phyloP scores from a whole-genome alignment of 1,139 yeast species.

The Geotrichum bryndzae region DNA sequence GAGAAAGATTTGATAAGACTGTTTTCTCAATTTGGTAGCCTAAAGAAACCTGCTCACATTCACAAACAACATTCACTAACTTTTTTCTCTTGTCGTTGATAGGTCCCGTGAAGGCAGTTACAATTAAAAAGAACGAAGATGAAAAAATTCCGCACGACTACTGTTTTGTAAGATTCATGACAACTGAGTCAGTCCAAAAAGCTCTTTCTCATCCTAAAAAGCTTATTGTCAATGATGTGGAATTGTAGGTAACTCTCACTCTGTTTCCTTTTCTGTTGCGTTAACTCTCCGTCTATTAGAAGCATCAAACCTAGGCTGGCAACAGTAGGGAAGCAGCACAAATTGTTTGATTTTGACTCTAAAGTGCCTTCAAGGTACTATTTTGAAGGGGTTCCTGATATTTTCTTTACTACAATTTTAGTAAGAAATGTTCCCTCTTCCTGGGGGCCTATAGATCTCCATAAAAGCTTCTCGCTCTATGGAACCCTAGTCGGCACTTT shows the following conservation, averaged over 20 bases:
- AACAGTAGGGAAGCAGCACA: neutral
- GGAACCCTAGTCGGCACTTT: constrained; percentile 14
- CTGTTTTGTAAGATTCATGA: constrained; percentile 11
- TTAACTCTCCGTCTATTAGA: neutral
- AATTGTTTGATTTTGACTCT: neutral
- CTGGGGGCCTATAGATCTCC: constrained; percentile 12
- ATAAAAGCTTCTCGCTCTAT: constrained; percentile 12
- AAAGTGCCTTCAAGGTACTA: constrained; percentile 3
- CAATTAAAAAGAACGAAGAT: constrained; percentile 10
- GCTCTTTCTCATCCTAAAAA: constrained; percentile 6
- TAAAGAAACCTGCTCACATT: neutral
- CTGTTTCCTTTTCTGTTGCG: neutral
- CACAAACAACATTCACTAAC: neutral
- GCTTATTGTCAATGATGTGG: constrained; percentile 3
- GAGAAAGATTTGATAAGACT: constrained; percentile 6
- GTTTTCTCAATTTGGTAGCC: constrained; percentile 13
- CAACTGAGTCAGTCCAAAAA: constrained; percentile 12
- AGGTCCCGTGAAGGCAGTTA: constrained; percentile 12
- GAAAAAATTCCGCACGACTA: constrained; percentile 7
- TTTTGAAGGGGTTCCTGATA: constrained; percentile 11
- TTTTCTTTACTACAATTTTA: constrained; percentile 10
- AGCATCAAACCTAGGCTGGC: neutral
- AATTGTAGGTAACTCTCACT: constrained; percentile 4
- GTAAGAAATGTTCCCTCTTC: constrained; percentile 8
- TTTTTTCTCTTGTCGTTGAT: neutral